Evolutionary conservation across 352 stramenopile species (phyloP), one percentile per base, ranked within the genome.

Genomic region (Pythium aquatile): DNA sequence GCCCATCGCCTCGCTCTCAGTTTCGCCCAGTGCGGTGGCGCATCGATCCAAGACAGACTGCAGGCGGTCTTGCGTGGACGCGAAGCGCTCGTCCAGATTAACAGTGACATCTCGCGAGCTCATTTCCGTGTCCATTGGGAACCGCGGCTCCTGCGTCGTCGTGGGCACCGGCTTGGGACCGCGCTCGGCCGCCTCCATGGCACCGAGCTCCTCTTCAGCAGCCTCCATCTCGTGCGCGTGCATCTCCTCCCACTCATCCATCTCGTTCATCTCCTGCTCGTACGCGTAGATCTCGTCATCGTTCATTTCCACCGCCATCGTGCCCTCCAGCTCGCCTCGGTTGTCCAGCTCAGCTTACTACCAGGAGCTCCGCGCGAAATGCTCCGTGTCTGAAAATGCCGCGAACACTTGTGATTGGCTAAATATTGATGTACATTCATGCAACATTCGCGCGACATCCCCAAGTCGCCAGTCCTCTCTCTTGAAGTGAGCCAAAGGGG

Each of bases 201-300:
- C 78, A 10, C 56, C 68, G 59, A 90, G 74, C 70, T 79, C 79
- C 52, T 91, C 85, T 54, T 91, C 76, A 0, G 73, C 78, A 7
- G 82, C 83, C 68, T 95, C 88, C 72, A 95, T 87, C 65, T 91
- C 85, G 54, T 90, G 75, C 20, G 72, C 78, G 42, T 93, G 83
- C 76, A 91, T 90, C n/a, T 69, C 63, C 55, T 95, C 87, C 87
- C 87, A 96, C 68, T 97, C 86, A 51, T 94, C 85, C 63, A 78
- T 70, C 64, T 87, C 81, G 30, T 84, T 58, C 42, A 92, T 65
- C 73, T 94, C 85, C 66, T 90, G 75, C 73, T 95, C 82, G 67
- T 83, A 90, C 70, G 84, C 81, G 49, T 85, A 88, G 58, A 90
- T 75, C 46, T 91, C 81, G 11, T 85, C 79, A 73, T 91, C 84